Base-by-base conservation (phyloP, 2,329 filamentous ascomycete genomes). In the Aspergillus sp. region DNA sequence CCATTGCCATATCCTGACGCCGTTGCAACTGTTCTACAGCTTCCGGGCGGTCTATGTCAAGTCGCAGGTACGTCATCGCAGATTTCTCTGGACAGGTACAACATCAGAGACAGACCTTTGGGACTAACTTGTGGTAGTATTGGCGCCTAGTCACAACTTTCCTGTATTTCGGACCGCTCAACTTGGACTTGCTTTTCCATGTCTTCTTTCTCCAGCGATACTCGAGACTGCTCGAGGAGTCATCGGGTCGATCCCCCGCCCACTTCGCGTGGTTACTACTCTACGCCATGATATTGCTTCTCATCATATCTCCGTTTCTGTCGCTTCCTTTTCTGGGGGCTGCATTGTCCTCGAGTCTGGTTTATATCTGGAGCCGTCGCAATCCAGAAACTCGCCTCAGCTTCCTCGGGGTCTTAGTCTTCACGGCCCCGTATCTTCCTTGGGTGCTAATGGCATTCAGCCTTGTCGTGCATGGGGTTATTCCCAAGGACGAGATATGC, bases 121-220 rank as follows among this genome's bases (percentile, higher is more conserved):
- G 12, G 34, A n/a, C 34, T 37, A n/a, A 37, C 13, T 37, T 34
- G 15, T 64, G 50, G 64, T 64, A 97, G 91, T 98, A 96, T 76
- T 99, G 95, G 95, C 89, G 95, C 41, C 82, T 99, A n/a, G 70
- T 96, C 41, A 96, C 93, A 2, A 96, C 93, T 1, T 99, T 99
- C 78, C 86, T 98, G 70, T 99, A 98, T 80, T 98, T 98, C 72
- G 95, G 95, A 2, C 93, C 93, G 2, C 86, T 98, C 64, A 95
- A 89, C 30, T 86, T 99, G 71, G 95, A 98, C 74, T 87, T 99
- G 41, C 83, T 98, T 66, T 98, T 97, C 81, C 93, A 98, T 75
- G 90, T 98, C 74, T 99, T 97, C 83, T 99, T 99, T 79, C 88
- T 97, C 57, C 93, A 97, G 73, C 89, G 95, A 57, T 99, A 99